phyloP scores from a whole-genome alignment of 805 yeast species.

The Pichia occidentalis region DNA sequence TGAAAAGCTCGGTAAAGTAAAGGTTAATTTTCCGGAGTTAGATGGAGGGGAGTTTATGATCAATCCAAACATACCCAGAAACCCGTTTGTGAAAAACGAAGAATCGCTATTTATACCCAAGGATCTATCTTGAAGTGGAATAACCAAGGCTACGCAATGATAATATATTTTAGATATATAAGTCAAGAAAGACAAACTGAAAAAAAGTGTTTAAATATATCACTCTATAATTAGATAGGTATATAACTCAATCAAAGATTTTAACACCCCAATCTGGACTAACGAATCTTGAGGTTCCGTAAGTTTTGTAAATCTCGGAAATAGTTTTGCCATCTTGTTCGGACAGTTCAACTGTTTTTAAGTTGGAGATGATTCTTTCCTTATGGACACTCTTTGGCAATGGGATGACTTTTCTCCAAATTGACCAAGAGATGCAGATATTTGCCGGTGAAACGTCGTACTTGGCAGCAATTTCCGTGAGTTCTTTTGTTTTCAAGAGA shows the following conservation, averaged over 20 bases:
- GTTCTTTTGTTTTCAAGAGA: constrained; percentile 37
- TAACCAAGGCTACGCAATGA: too few relatives aligned
- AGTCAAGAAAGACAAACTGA: too few relatives aligned
- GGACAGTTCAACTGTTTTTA: constrained; percentile 29
- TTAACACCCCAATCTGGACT: constrained; percentile 15
- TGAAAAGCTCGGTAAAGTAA: constrained; percentile 41
- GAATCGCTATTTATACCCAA: constrained; percentile 46
- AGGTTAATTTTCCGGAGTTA: constrained; percentile 48
- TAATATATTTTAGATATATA: too few relatives aligned
- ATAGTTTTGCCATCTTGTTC: constrained; percentile 7
- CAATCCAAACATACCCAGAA: constrained; percentile 63
- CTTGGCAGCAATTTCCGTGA: constrained; percentile 41
- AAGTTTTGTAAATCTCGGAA: constrained; percentile 1
- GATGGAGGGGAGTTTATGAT: constrained; percentile 39
- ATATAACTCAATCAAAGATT: too few relatives aligned
- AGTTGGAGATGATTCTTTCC: constrained; percentile 32
- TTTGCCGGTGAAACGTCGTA: constrained; percentile 42
- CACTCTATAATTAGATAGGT: too few relatives aligned
- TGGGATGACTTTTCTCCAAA: constrained; percentile 42
- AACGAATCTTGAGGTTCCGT: constrained; percentile 8
- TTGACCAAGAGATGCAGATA: constrained; percentile 51
- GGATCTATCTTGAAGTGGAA: too few relatives aligned
- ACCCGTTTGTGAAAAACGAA: constrained; percentile 59
- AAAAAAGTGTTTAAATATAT: too few relatives aligned
- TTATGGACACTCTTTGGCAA: constrained; percentile 33